Evolutionary conservation across 2,329 filamentous ascomycete genomes (phyloP), one percentile per base, ranked within the genome.

Genomic region (Berkeleyomyces basicola): DNA sequence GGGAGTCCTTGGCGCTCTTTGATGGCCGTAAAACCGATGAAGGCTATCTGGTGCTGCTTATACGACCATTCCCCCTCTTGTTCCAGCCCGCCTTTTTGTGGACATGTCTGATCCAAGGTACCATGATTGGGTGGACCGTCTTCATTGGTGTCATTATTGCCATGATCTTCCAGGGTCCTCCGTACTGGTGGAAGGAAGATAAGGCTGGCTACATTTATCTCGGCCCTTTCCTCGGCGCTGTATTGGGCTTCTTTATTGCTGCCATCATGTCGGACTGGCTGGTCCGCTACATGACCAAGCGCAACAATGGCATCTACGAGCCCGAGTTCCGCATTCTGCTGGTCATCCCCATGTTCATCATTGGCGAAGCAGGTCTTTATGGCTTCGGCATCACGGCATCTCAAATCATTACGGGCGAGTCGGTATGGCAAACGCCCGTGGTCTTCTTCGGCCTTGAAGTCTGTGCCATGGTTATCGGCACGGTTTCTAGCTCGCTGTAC

Each of bases 71-170:
- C 61, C 88, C 88, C 0, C 79, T 96, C 0, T 86, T 95, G 68
- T 72, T 87, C 5, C 91, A 96, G 70, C 91, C 90, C 0, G 88
- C 88, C 6, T 89, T 96, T 67, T 73, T 95, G 47, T 96, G 90
- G 88, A 79, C 77, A 33, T 79, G 78, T 68, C 77, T 96, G 3
- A 88, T 91, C 59, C 91, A 96, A 77, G 91, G 91, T 14, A 83
- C 88, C 3, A 82, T 96, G 70, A 96, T 96, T 69, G 92, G 91
- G 67, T 97, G 92, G 91, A 95, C 91, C 0, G 88, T 96, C 14
- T 89, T 96, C 70, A 92, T 95, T 67, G 87, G 88, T 63, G 86
- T 93, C 65, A 83, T 93, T 67, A 76, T 95, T 55, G 87, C 85
- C n/a, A 82, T 85, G 64, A 85, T 95, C 67, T 92, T 93, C 75